Evolutionary conservation across 148 eudicot species (phyloP), one percentile per base, ranked within the genome.

Genomic region (Rhododendron ovatum): DNA sequence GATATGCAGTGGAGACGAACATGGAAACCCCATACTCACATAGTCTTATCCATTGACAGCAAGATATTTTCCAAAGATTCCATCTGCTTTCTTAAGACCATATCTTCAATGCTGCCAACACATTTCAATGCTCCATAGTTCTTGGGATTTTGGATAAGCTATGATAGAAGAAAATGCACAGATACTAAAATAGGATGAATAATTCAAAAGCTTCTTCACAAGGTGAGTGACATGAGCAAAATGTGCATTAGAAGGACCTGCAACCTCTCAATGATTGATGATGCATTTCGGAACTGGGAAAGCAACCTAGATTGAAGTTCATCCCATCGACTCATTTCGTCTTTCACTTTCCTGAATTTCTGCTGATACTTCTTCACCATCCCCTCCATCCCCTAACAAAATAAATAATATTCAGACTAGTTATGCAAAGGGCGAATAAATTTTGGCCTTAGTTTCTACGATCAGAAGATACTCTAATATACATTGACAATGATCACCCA

Each of bases 91-190:
- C 77, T 84, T 86, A 90, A 86, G 41, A 95, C 91, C 13, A 88
- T 89, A 73, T 86, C 90, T 83, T 92, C 88, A 51, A 96, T 88
- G 71, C 94, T 94, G 73, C 88, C 92, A 86, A 96, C 83, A 84
- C 89, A 89, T 86, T 83, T 93, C 92, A 96, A 90, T 48, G 87
- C 48, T 88, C 98, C 98, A 91, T 93, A 96, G 55, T 95, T 87
- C 81, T 84, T 91, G 20, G 87, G 86, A 87, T 96, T 87, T 75
- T 87, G 93, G 85, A 95, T 88, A 78, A 92, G 85, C 99, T 95
- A n/a, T 43, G 77, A 81, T 10, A n/a, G 69, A 57, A 78, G 63
- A 76, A 82, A 35, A 88, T 8, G 28, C 33, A 26, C 30, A 30
- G 26, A 61, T 43, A n/a, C 7, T 24, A 61, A 45, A 73, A 78